Conservation (phyloP, 2,329 filamentous ascomycete species). For the Alternaria conjuncta region DNA sequence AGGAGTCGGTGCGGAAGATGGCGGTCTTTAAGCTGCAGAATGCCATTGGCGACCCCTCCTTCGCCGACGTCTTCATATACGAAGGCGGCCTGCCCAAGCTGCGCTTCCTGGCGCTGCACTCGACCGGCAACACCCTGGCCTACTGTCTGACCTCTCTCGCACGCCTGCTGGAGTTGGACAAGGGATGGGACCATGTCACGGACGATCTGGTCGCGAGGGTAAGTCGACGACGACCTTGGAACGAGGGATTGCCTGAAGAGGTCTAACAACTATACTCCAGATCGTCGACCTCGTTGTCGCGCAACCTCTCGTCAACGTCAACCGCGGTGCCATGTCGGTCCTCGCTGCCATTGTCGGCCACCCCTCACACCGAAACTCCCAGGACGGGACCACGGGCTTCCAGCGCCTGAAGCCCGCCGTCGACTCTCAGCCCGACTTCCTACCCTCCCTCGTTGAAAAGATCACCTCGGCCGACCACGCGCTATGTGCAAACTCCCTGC, state of each 20-base stretch:
- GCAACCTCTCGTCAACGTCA: slow-evolving; percentile 95
- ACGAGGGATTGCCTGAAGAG: background rate
- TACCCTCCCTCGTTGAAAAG: slow-evolving; percentile 90
- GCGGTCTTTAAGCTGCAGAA: slow-evolving; percentile 97
- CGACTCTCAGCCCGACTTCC: slow-evolving; percentile 88
- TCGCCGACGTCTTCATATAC: slow-evolving; percentile 94
- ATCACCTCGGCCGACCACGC: slow-evolving; percentile 94
- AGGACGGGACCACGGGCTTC: slow-evolving; percentile 79
- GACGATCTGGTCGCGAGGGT: slow-evolving; percentile 73
- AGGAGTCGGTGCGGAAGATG: slow-evolving; percentile 97
- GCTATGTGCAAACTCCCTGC: slow-evolving; percentile 91
- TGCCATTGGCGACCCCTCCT: slow-evolving; percentile 93
- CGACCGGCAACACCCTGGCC: slow-evolving; percentile 91
- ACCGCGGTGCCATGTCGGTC: slow-evolving; percentile 95
- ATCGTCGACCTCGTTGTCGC: slow-evolving; percentile 93
- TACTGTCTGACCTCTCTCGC: slow-evolving; percentile 92
- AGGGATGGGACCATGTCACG: slow-evolving; percentile 92
- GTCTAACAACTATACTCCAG: slow-evolving; percentile 45
- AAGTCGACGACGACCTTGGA: slow-evolving; percentile 33
- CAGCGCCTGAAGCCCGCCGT: slow-evolving; percentile 90
- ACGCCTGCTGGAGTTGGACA: slow-evolving; percentile 89
- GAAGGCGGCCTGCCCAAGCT: slow-evolving; percentile 84
- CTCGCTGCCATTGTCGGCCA: slow-evolving; percentile 91
- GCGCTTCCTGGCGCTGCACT: slow-evolving; percentile 80
- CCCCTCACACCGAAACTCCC: slow-evolving; percentile 65